These are phyloP conservation scores for Alisma plantagoaquatica DNA, from an alignment of 106 monocot species.

Conservation along the genomic window DNA sequence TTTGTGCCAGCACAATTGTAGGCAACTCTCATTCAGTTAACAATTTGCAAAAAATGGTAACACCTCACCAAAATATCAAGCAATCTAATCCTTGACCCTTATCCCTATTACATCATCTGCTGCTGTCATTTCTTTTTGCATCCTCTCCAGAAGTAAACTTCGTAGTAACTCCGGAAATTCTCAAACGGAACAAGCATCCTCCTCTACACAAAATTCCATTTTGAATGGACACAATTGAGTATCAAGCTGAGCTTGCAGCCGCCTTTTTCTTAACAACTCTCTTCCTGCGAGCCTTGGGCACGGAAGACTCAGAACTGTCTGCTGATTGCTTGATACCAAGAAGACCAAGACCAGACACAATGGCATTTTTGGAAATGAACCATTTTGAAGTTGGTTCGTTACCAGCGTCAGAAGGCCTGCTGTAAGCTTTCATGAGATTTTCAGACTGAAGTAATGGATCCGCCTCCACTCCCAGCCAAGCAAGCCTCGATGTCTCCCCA, in stretches of 20 bases:
- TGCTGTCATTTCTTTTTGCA: too few species aligned
- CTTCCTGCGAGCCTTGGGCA: conserved; percentile 49
- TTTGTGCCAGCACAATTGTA: too few species aligned
- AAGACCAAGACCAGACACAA: conserved; percentile 73
- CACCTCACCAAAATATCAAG: too few species aligned
- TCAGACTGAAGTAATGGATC: conserved; percentile 73
- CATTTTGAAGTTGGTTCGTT: conserved; percentile 43
- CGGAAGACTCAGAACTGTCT: conserved; percentile 18
- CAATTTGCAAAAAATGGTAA: too few species aligned
- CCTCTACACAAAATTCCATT: neutral
- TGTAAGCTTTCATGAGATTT: conserved; percentile 55
- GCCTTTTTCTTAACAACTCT: conserved; percentile 70
- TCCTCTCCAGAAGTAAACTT: too few species aligned
- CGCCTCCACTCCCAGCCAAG: conserved; percentile 79
- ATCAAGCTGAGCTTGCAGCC: conserved; percentile 24
- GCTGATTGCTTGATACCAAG: conserved; percentile 56
- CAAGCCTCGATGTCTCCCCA: conserved; percentile 75
- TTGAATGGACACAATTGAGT: neutral
- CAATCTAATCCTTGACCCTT: too few species aligned
- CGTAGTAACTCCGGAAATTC: too few species aligned
- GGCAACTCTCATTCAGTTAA: too few species aligned
- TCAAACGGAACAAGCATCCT: too few species aligned
- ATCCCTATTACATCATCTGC: too few species aligned
- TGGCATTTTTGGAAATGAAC: conserved; percentile 92
- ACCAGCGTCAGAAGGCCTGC: conserved; percentile 28